These are phyloP conservation scores for Fragaria nilgerrensis DNA, from an alignment of 306 rosid species.

Conservation along the genomic window DNA sequence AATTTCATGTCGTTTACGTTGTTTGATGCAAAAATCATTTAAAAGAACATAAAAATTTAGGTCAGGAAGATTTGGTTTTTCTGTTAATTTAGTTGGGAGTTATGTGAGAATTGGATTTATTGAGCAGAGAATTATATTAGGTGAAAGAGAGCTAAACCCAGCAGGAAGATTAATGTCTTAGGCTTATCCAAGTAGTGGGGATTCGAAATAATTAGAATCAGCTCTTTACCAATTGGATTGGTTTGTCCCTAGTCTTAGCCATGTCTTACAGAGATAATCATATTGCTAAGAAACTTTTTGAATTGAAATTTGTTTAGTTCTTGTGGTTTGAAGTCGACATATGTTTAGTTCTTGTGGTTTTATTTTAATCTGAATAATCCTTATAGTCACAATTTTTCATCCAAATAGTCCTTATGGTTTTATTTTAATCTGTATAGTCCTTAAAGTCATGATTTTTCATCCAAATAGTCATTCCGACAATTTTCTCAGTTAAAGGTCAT, in stretches of 20 bases:
- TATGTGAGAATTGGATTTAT: constrained; percentile 7
- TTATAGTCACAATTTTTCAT: no score
- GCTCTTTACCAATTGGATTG: not conserved
- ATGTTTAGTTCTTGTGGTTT: no score
- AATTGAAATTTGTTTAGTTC: no score
- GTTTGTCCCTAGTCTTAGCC: not conserved
- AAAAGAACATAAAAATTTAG: not conserved
- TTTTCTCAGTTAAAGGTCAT: no score
- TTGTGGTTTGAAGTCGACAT: no score
- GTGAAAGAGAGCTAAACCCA: not conserved
- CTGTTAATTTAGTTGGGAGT: constrained; percentile 4
- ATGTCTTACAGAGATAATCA: not conserved
- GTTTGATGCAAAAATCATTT: not conserved
- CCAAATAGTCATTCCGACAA: no score
- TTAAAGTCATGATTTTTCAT: no score
- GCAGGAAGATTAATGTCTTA: not conserved
- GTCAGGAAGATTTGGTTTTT: not conserved
- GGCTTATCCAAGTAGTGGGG: not conserved
- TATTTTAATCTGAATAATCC: no score
- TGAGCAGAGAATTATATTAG: not conserved
- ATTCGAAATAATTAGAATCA: not conserved
- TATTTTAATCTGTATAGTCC: no score
- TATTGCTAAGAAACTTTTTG: not conserved
- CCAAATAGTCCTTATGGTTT: no score
- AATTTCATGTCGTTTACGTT: not conserved